Evolutionary conservation across 192 early-diverging fungal genomes (phyloP).

Genomic region (Backusella liffmaniae): DNA sequence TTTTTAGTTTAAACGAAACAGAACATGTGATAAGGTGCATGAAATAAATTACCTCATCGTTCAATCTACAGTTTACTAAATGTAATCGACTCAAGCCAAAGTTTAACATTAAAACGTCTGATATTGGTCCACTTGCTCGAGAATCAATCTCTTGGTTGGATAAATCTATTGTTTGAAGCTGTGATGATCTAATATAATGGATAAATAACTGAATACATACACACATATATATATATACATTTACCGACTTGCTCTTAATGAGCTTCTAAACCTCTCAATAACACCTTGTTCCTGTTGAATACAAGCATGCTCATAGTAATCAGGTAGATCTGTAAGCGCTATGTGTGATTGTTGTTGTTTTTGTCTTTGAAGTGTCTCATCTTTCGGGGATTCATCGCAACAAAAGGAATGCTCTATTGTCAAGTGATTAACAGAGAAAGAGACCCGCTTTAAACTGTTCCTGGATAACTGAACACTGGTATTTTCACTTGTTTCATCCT

Average conservation of each 20-base stretch:
- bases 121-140: conserved; percentile 61
- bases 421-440: conserved; percentile 51
- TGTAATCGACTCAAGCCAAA: conserved; percentile 66
- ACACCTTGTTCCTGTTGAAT: conserved; percentile 19
- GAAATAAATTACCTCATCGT: conserved; percentile 58
- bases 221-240: background rate
- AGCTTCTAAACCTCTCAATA: conserved; percentile 12
- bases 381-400: background rate
- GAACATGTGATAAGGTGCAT: background rate
- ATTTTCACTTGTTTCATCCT: background rate
- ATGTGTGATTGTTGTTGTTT: background rate
- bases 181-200: conserved; percentile 11
- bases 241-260: conserved; percentile 11
- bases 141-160: conserved; percentile 46
- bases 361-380: conserved; percentile 9
- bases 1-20: background rate
- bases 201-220: background rate
- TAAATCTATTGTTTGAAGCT: conserved; percentile 23
- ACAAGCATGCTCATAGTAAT: conserved; percentile 30
- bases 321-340: conserved; percentile 1
- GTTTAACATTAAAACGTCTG: conserved; percentile 75
- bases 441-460: conserved; percentile 45
- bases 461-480: background rate
- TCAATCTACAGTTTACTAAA: conserved; percentile 67
- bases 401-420: conserved; percentile 40